phyloP scores from a whole-genome alignment of 352 stramenopile genomes.

The Pythium insidiosum region DNA sequence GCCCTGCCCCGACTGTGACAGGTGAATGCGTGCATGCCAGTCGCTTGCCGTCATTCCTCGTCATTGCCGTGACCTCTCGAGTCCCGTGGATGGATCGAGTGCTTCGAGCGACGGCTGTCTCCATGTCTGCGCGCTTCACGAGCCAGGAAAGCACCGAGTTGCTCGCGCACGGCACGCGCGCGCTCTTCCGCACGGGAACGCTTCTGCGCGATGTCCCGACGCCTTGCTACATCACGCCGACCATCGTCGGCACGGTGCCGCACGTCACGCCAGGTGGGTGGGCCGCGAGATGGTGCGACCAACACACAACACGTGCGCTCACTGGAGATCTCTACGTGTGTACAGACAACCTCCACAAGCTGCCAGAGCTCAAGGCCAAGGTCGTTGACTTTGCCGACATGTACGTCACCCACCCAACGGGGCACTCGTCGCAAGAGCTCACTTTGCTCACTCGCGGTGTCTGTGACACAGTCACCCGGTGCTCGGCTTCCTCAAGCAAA shows the following conservation, averaged over 20 bases:
- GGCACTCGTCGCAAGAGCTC: neutral
- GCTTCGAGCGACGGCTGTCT: no score
- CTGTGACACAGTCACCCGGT: constrained; percentile 17
- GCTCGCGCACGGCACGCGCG: no score
- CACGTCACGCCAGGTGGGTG: constrained; percentile 54
- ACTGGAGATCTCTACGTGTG: neutral
- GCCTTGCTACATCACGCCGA: constrained; percentile 68
- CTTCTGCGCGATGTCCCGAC: constrained; percentile 29
- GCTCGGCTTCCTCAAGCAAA: constrained; percentile 25
- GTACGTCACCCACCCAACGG: constrained; percentile 13
- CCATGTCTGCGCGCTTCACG: no score
- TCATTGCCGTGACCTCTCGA: no score
- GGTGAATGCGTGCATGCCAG: no score
- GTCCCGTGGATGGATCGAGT: no score
- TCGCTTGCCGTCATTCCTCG: no score
- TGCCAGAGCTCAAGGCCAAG: constrained; percentile 47
- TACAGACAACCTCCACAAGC: constrained; percentile 56
- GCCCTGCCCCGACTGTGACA: no score
- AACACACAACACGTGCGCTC: neutral
- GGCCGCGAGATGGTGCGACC: neutral
- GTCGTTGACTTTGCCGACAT: constrained; percentile 69
- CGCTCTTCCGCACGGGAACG: constrained; percentile 23
- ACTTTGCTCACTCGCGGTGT: neutral
- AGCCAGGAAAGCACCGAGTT: no score
- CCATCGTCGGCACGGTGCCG: constrained; percentile 54